Evolutionary conservation across 2,329 filamentous ascomycete genomes (phyloP).

Genomic region (Pezicula neosporulosa): DNA sequence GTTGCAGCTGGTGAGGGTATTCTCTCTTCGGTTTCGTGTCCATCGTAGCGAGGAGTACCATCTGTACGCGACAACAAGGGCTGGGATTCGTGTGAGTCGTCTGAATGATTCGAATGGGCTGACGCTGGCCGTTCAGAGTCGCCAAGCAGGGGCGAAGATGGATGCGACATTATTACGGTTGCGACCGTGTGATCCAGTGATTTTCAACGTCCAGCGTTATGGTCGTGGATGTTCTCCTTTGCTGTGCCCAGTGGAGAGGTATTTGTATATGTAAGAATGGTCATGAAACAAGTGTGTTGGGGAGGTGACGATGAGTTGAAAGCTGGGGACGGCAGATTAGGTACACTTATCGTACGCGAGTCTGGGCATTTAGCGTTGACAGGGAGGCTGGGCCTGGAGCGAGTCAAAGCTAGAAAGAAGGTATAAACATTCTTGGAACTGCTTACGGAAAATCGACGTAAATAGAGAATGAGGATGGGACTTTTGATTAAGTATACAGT

Average conservation of each 20-base stretch:
- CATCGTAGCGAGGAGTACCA: slow-evolving; percentile 26
- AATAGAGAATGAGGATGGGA: no score
- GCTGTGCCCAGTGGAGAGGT: no score
- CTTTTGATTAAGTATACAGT: no score
- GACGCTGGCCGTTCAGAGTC: slow-evolving; percentile 15
- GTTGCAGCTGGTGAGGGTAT: slow-evolving; percentile 28
- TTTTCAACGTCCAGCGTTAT: slow-evolving; percentile 10
- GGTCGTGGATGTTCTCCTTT: background rate
- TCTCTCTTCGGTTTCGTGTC: slow-evolving; percentile 15
- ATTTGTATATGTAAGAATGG: background rate
- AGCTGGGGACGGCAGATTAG: background rate
- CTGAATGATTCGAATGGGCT: slow-evolving; percentile 17
- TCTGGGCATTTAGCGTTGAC: background rate
- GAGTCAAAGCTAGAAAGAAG: no score
- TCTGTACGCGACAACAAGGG: slow-evolving; percentile 29
- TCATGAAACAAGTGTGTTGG: background rate
- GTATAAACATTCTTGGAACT: no score
- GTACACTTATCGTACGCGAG: background rate
- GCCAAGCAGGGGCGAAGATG: slow-evolving; percentile 23
- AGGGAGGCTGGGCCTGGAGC: background rate
- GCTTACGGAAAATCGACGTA: no score
- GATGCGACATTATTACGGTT: slow-evolving; percentile 4
- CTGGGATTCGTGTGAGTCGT: slow-evolving; percentile 27
- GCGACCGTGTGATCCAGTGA: background rate
- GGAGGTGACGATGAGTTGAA: background rate